Base-by-base conservation (phyloP, 2,329 filamentous ascomycete genomes). In the Cladophialophora bantiana region DNA sequence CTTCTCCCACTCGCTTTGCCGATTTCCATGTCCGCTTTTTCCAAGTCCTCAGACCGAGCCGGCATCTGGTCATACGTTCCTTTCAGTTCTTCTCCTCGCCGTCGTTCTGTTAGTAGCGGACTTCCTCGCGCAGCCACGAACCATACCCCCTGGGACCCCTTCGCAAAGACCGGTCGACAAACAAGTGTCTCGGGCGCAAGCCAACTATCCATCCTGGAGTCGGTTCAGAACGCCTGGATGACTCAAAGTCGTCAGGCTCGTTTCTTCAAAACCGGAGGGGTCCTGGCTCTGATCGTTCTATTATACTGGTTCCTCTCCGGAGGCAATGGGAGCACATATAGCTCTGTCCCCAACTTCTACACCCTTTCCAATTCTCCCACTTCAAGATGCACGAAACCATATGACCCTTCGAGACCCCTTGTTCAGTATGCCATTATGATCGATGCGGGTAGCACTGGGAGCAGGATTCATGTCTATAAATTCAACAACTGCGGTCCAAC, bases 391-490 rank as follows among this genome's bases (percentile, higher is more conserved):
- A 88, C 89, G 67, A 92, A 89, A 77, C 93, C 95, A 50, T 89
- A 86, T 81, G 92, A 93, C 74, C 89, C 91, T 75, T 90, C 93
- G 71, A 98, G 97, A 83, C 94, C 95, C 58, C 88, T 99, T 72
- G 90, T 97, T 69, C 95, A 99, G 78, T 99, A 98, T 82, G 96
- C 95, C 68, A 87, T 98, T 75, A 99, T 99, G 95, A 92, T 99
- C 76, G 95, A 99, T 80, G 95, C 95, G 56, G 95, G 95, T 74
- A 98, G 94, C 83, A 98, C 95, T 62, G 95, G 95, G 68, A 98
- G 95, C 68, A 91, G 95, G 74, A 97, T 99, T 77, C 96, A 99
- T 83, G 93, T 98, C 67, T 99, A 97, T 85, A 92, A 93, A 77
- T 99, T 98, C 87, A 98, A 98, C 85, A 98, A 98, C 83, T 99